Percentiles rank a stretch among this genome's conserved stretches.
Evolutionary conservation across 495 filamentous ascomycete genomes (phyloP).

Genomic region (Thermochaetoides thermophila): DNA sequence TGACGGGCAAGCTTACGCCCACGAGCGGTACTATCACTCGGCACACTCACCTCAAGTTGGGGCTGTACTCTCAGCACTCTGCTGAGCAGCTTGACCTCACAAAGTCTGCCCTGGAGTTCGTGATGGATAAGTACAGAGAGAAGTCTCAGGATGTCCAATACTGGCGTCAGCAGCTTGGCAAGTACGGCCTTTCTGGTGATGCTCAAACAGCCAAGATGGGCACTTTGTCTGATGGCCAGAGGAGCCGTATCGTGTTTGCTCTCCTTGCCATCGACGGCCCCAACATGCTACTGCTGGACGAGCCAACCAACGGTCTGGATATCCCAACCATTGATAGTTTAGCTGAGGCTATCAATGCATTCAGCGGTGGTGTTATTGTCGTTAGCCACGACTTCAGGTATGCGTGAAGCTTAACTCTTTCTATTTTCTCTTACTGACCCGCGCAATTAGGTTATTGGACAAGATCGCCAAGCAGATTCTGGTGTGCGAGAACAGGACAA

Average conservation of each 20-base stretch:
- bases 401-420: constrained; percentile 13
- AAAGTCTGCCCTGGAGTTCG: constrained; percentile 95
- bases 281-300: constrained; percentile 96
- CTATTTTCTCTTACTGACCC: not conserved
- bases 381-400: constrained; percentile 98
- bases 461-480: constrained; percentile 99
- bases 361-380: constrained; percentile 90
- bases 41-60: constrained; percentile 96
- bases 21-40: constrained; percentile 67
- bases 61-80: constrained; percentile 94
- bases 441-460: constrained; percentile 88
- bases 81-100: constrained; percentile 96
- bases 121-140: constrained; percentile 80
- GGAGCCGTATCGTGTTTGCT: constrained; percentile 94
- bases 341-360: constrained; percentile 95
- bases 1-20: constrained; percentile 90
- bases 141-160: constrained; percentile 97
- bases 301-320: constrained; percentile 98
- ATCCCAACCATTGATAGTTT: constrained; percentile 97
- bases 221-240: constrained; percentile 93
- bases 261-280: constrained; percentile 88
- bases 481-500: constrained; percentile 93
- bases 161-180: constrained; percentile 94
- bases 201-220: constrained; percentile 95
- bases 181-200: constrained; percentile 83